Evolutionary conservation across 208 protist species (phyloP).

Genomic region (Naegleria gruberi): DNA sequence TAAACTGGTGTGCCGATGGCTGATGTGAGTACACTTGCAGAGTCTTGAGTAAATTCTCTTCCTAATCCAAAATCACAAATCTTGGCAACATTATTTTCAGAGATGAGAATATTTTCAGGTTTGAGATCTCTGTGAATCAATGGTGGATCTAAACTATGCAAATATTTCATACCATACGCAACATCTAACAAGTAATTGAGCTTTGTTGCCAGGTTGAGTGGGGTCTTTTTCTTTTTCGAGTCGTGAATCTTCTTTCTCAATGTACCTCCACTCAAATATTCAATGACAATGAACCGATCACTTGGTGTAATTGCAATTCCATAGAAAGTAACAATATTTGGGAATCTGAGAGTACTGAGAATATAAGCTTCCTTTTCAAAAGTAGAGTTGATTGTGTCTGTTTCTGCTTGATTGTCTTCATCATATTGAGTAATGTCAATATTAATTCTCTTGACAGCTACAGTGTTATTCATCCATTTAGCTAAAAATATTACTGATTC

Average conservation of each 20-base stretch:
- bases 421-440: not conserved
- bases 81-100: not conserved
- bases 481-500: not conserved
- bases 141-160: not conserved
- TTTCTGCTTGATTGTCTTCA: not conserved
- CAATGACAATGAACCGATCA: not conserved
- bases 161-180: not conserved
- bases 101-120: not conserved
- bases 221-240: not conserved
- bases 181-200: not conserved
- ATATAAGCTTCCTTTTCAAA: constrained; percentile 18
- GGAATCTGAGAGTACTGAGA: not conserved
- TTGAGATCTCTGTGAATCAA: not conserved
- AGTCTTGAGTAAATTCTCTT: not conserved
- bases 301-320: not conserved
- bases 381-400: not conserved
- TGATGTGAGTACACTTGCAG: not conserved
- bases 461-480: not conserved
- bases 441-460: not conserved
- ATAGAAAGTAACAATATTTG: not conserved
- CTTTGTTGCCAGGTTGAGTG: not conserved
- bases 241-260: not conserved
- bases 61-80: not conserved
- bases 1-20: not conserved
- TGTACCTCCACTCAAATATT: not conserved